These are phyloP conservation scores for Bipolaris cookei DNA, from an alignment of 2,329 filamentous ascomycete species.

Conservation along the genomic window DNA sequence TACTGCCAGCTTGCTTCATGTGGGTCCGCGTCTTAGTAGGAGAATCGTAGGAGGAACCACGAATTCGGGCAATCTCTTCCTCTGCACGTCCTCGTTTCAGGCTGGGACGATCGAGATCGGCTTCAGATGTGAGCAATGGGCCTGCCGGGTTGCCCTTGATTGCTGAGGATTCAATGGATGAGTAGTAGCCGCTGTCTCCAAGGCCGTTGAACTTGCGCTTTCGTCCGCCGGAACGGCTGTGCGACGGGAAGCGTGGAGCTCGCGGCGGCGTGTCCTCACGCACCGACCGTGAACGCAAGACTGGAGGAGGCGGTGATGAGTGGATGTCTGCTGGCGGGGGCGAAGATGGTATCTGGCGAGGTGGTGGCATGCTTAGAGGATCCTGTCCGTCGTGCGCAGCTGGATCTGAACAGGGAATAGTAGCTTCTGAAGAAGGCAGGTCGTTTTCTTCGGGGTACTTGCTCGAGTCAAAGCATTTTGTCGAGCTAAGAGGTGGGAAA, in stretches of 20 bases:
- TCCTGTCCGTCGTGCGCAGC: conserved; percentile 57
- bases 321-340: conserved; percentile 74
- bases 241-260: conserved; percentile 64
- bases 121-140: conserved; percentile 75
- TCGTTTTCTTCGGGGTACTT: conserved; percentile 60
- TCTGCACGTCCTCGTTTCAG: conserved; percentile 91
- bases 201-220: conserved; percentile 80
- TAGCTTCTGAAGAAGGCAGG: conserved; percentile 57
- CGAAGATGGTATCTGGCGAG: conserved; percentile 66
- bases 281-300: conserved; percentile 62
- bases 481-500: conserved; percentile 46
- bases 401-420: conserved; percentile 59
- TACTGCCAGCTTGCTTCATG: conserved; percentile 53
- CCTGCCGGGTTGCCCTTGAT: conserved; percentile 71
- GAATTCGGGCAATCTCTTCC: conserved; percentile 91
- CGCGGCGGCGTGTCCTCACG: conserved; percentile 80
- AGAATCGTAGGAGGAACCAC: conserved; percentile 91
- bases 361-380: conserved; percentile 52
- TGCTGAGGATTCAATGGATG: conserved; percentile 89
- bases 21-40: conserved; percentile 73
- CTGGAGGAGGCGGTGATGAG: conserved; percentile 91
- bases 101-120: conserved; percentile 73
- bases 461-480: conserved; percentile 57
- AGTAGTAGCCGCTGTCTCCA: conserved; percentile 96
- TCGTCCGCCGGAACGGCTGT: conserved; percentile 70